Conservation (phyloP, 1,284 basidiomycete genomes). For the Ganoderma resinaceum region DNA sequence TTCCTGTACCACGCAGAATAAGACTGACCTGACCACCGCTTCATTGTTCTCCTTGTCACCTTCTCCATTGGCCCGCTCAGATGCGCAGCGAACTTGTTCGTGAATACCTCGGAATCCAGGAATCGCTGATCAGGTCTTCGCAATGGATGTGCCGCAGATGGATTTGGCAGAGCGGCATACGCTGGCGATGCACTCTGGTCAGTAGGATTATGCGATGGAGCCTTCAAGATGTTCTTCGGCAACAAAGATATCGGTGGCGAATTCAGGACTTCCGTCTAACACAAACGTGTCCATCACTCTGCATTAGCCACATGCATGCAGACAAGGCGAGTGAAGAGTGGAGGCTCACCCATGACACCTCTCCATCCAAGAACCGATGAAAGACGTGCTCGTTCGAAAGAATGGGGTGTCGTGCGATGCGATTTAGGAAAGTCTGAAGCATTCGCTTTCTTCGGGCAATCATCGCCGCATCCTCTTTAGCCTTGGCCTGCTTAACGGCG, state of each 20-base stretch:
- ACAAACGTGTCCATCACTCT: not conserved
- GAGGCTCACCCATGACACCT: constrained; percentile 88
- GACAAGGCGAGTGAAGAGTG: not conserved
- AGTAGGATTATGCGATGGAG: constrained; percentile 94
- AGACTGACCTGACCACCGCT: constrained; percentile 88
- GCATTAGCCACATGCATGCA: not conserved
- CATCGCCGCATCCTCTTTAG: constrained; percentile 94
- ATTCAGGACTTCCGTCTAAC: constrained; percentile 87
- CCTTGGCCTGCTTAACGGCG: constrained; percentile 96
- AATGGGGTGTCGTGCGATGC: constrained; percentile 90
- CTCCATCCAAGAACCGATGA: constrained; percentile 93
- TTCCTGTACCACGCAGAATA: not conserved
- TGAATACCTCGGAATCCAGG: constrained; percentile 96
- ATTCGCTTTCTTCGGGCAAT: constrained; percentile 94
- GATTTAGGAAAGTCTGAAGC: constrained; percentile 94
- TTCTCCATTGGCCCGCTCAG: constrained; percentile 94
- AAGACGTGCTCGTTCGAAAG: constrained; percentile 95
- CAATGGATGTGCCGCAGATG: constrained; percentile 86
- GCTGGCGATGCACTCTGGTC: constrained; percentile 77
- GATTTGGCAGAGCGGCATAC: constrained; percentile 88
- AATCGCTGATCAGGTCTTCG: constrained; percentile 93
- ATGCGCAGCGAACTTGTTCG: constrained; percentile 94
- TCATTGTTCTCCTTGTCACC: constrained; percentile 89
- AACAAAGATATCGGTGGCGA: constrained; percentile 90
- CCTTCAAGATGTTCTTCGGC: constrained; percentile 96